These are phyloP conservation scores for Zygotorulaspora danielsina DNA, from an alignment of 805 yeast genomes.

Conservation along the genomic window DNA sequence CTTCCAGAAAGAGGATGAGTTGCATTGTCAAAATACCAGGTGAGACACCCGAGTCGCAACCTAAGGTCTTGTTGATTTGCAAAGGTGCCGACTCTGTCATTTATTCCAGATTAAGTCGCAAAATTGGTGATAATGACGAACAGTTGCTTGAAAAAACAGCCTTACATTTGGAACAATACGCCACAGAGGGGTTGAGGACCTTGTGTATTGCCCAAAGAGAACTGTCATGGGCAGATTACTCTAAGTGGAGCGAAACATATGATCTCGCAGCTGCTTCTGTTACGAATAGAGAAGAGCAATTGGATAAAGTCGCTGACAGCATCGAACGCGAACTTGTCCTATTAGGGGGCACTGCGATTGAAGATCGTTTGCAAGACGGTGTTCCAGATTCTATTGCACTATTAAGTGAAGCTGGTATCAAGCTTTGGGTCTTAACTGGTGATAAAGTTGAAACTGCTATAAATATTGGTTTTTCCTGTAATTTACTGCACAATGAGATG, in stretches of 20 bases:
- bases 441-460: slow-evolving; percentile 89
- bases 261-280: slow-evolving; percentile 62
- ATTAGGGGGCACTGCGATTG: slow-evolving; percentile 83
- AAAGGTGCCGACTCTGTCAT: slow-evolving; percentile 85
- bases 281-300: slow-evolving; percentile 60
- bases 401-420: slow-evolving; percentile 71
- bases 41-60: slow-evolving; percentile 41
- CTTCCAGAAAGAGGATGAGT: slow-evolving; percentile 86
- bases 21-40: slow-evolving; percentile 68
- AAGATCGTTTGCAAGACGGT: slow-evolving; percentile 80
- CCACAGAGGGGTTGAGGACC: slow-evolving; percentile 80
- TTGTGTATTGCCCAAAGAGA: slow-evolving; percentile 73
- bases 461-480: slow-evolving; percentile 83
- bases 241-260: slow-evolving; percentile 59
- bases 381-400: slow-evolving; percentile 76
- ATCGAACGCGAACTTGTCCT: slow-evolving; percentile 63
- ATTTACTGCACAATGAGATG: slow-evolving; percentile 70
- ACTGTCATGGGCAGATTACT: slow-evolving; percentile 56
- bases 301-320: slow-evolving; percentile 71
- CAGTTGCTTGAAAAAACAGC: slow-evolving; percentile 59
- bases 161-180: slow-evolving; percentile 68
- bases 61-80: slow-evolving; percentile 63
- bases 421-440: slow-evolving; percentile 83
- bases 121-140: slow-evolving; percentile 39
- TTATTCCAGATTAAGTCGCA: slow-evolving; percentile 54